Evolutionary conservation across 1,284 basidiomycete species (phyloP), one percentile per base, ranked within the genome.

Genomic region (Pisolithus thermaeus): DNA sequence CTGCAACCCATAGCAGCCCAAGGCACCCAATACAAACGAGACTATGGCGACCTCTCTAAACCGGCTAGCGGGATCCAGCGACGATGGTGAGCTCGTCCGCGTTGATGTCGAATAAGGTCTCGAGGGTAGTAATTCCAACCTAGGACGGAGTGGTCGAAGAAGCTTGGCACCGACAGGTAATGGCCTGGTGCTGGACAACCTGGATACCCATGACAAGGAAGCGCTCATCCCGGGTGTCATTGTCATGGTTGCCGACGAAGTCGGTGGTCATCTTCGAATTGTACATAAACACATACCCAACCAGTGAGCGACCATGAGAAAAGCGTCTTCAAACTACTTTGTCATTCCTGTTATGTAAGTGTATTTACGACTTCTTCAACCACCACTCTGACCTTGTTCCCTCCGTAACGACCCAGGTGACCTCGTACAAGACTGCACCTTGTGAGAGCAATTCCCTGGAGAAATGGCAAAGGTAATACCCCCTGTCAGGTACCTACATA

Each of bases 21-120:
- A 50, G 18, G 57, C 43, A 28, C 62, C 56, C 35, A 67, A 44
- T 2, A 54, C 39, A 27, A 69, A 23, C 2, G 63, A 49, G 11
- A 62, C 58, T 9, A 44, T 36, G 20, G 55, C 54, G 40, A 65
- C 49, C 37, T 28, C 52, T 39, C 57, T 52, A n/a, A 52, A 7
- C 11, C 18, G 47, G 14, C 23, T 18, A 23, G 41, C 20, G 18
- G 54, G 49, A 3, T 18, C 12, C 25, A 27, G 25, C 23, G 30
- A 23, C n/a, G 18, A 20, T 20, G 18, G 11, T 14, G 28, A n/a
- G 11, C 14, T n/a, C 14, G 42, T 18, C 32, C 44, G 7, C 7
- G 16, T 11, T 3, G 18, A 23, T 35, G 18, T 25, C 25, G 32
- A 35, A 16, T 46, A 36, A 14, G 44, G 6, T 20, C 44, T 32